A percentile compares a stretch with the other conserved stretches of the same genome.
Evolutionary conservation across 495 filamentous ascomycete genomes (phyloP).

Genomic region (Letharia columbiana): DNA sequence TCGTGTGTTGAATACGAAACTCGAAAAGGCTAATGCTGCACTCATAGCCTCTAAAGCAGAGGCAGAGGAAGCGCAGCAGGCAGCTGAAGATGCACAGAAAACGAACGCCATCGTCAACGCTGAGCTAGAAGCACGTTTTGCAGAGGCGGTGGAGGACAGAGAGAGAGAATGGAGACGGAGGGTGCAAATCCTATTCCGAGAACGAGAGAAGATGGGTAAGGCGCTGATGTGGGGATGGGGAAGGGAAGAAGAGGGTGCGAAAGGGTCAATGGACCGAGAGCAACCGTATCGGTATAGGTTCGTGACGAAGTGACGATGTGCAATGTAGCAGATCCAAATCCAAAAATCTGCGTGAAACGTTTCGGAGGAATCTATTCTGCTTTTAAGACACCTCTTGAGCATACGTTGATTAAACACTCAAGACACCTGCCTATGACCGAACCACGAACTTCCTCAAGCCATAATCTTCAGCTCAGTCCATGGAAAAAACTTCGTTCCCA

Average conservation of each 20-base stretch:
- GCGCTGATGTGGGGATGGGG: constrained; percentile 44
- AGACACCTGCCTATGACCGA: background rate
- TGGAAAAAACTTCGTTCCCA: background rate
- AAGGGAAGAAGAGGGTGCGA: constrained; percentile 39
- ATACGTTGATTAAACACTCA: background rate
- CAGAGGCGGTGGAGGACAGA: constrained; percentile 38
- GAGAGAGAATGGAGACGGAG: constrained; percentile 46
- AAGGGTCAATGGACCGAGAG: constrained; percentile 23
- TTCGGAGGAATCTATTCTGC: background rate
- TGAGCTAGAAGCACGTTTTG: constrained; percentile 31
- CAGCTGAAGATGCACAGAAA: background rate
- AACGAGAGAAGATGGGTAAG: constrained; percentile 47
- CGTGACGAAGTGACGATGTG: constrained; percentile 16
- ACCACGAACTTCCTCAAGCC: background rate
- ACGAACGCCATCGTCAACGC: constrained; percentile 21
- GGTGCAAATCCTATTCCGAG: constrained; percentile 45
- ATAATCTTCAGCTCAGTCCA: background rate
- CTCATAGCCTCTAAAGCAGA: constrained; percentile 12
- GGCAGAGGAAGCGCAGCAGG: constrained; percentile 16
- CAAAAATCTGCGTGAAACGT: background rate
- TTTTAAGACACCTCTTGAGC: background rate
- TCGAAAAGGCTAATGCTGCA: constrained; percentile 13
- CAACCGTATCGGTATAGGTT: constrained; percentile 44
- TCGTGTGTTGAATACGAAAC: constrained; percentile 26
- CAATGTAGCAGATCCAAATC: background rate